A percentile compares a stretch with the other conserved stretches of the same genome.
phyloP scores from a whole-genome alignment of 78 protist genomes.

The Dictyostelium firmibasis region DNA sequence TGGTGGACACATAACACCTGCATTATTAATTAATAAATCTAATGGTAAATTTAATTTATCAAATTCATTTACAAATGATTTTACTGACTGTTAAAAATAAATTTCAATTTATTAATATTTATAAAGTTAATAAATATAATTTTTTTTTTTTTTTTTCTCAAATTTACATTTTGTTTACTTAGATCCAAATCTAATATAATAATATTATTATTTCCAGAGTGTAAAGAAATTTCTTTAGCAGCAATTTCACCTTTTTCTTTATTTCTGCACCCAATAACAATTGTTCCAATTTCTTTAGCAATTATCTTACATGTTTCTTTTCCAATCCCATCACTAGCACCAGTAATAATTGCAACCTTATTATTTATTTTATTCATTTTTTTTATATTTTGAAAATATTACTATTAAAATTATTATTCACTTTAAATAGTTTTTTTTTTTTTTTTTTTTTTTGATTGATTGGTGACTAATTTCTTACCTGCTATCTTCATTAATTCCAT shows the following conservation, averaged over 20 bases:
- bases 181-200: conserved; percentile 20
- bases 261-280: conserved; percentile 12
- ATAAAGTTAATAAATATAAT: no score
- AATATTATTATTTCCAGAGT: neutral
- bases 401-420: no score
- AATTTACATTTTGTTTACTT: neutral
- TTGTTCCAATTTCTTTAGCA: neutral
- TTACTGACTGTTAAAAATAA: conserved; percentile 25
- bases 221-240: neutral
- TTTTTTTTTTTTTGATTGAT: neutral
- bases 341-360: conserved; percentile 13
- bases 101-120: no score
- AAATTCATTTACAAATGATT: conserved; percentile 31
- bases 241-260: neutral
- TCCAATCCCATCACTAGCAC: conserved; percentile 41
- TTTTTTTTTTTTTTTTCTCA: no score
- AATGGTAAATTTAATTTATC: neutral
- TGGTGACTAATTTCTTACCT: neutral
- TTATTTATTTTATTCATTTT: neutral
- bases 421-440: no score
- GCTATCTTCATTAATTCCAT: no score
- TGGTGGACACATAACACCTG: conserved; percentile 24
- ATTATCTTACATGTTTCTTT: conserved; percentile 27
- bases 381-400: no score
- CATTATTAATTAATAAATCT: conserved; percentile 45